These are phyloP conservation scores for Candida qinlingensis DNA, from an alignment of 805 yeast species.

Conservation along the genomic window DNA sequence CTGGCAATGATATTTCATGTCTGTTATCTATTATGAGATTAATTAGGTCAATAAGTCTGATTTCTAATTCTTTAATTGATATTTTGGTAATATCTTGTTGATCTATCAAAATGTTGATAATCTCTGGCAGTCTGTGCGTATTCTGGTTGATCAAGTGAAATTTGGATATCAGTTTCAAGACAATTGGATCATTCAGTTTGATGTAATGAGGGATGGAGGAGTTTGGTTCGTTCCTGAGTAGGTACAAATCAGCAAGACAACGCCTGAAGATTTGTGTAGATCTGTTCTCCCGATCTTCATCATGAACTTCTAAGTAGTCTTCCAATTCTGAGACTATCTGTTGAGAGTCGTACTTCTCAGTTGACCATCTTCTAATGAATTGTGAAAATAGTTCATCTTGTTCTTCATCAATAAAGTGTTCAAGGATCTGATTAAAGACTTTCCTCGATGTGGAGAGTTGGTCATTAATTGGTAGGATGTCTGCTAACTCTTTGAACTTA, in stretches of 20 bases:
- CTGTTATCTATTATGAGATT: constrained; percentile 55
- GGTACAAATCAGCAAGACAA: constrained; percentile 47
- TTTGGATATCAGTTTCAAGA: constrained; percentile 52
- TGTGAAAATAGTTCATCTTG: constrained; percentile 31
- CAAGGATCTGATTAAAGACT: constrained; percentile 43
- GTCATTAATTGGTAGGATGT: constrained; percentile 45
- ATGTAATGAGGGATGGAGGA: constrained; percentile 64
- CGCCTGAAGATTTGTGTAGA: constrained; percentile 33
- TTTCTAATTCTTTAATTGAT: constrained; percentile 25
- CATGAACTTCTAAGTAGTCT: constrained; percentile 2
- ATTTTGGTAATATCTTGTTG: constrained; percentile 33
- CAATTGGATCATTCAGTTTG: constrained; percentile 44
- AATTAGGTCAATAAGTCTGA: constrained; percentile 39
- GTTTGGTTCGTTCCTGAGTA: constrained; percentile 50
- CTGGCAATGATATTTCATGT: constrained; percentile 55
- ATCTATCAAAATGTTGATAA: constrained; percentile 39
- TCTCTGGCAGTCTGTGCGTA: constrained; percentile 43
- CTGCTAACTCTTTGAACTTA: constrained; percentile 42
- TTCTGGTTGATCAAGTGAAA: constrained; percentile 58
- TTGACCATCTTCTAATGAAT: constrained; percentile 28
- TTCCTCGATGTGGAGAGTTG: constrained; percentile 27
- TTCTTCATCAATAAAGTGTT: constrained; percentile 10
- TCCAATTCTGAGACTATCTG: constrained; percentile 40
- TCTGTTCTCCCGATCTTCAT: constrained; percentile 3
- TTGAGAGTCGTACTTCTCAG: constrained; percentile 43